phyloP scores from a whole-genome alignment of 2,329 filamentous ascomycete genomes.

The Graphilbum sp. region DNA sequence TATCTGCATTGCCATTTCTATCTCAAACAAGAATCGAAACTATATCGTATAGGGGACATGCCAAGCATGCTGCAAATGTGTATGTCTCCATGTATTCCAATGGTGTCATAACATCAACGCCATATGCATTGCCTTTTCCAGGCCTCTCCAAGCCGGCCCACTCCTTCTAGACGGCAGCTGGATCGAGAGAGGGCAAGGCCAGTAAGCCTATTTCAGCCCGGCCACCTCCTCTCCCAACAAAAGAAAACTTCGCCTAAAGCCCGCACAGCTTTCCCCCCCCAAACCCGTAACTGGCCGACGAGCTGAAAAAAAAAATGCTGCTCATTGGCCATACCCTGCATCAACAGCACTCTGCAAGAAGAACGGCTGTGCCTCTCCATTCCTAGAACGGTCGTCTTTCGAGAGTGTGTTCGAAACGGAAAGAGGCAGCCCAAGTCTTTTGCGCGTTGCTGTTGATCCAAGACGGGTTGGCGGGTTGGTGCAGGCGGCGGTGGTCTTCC shows the following conservation, averaged over 20 bases:
- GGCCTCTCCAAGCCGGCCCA: no score
- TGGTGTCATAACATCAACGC: neutral
- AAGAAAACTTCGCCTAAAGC: neutral
- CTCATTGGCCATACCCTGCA: no score
- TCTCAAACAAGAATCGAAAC: no score
- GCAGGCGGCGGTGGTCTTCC: neutral
- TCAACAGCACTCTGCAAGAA: no score
- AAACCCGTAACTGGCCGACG: neutral
- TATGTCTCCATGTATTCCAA: neutral
- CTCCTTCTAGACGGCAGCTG: neutral
- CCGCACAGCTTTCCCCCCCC: neutral
- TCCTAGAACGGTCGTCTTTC: neutral
- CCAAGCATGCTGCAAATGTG: no score
- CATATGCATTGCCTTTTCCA: neutral
- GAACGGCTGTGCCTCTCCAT: neutral
- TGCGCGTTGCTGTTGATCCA: neutral
- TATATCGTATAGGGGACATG: no score
- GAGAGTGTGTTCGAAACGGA: no score
- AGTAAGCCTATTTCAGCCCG: neutral
- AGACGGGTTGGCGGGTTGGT: neutral
- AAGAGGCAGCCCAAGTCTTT: neutral
- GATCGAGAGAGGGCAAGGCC: neutral
- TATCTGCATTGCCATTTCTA: no score
- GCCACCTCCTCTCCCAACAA: neutral
- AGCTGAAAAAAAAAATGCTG: no score